Evolutionary conservation across 2,329 filamentous ascomycete genomes (phyloP).

Genomic region (Westerdykella aurantiaca): DNA sequence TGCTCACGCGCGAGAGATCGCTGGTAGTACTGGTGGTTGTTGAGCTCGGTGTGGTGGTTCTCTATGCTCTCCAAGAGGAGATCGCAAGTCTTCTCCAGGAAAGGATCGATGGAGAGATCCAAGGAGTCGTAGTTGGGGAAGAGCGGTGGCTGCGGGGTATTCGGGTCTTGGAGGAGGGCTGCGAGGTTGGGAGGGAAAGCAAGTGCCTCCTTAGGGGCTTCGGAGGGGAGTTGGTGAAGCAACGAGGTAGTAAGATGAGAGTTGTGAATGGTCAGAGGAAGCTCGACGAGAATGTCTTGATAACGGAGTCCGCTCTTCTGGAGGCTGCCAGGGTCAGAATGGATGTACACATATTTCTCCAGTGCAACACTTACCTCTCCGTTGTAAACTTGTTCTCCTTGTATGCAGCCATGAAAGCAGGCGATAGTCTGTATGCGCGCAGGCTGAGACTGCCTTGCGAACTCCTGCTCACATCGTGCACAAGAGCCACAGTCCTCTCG

Average conservation of each 20-base stretch:
- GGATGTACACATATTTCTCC: background rate
- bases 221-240: conserved; percentile 80
- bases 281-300: conserved; percentile 87
- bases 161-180: conserved; percentile 63
- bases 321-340: conserved; percentile 54
- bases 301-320: conserved; percentile 92
- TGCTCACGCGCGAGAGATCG: conserved; percentile 90
- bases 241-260: conserved; percentile 93
- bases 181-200: conserved; percentile 72
- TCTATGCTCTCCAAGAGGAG: conserved; percentile 95
- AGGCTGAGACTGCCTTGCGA: conserved; percentile 86
- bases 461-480: conserved; percentile 93
- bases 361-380: conserved; percentile 64
- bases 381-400: conserved; percentile 98
- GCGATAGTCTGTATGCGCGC: conserved; percentile 85
- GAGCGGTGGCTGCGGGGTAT: conserved; percentile 58
- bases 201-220: conserved; percentile 60
- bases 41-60: conserved; percentile 95
- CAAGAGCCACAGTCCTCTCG: conserved; percentile 77
- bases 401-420: conserved; percentile 79
- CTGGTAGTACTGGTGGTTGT: conserved; percentile 99
- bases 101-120: conserved; percentile 91
- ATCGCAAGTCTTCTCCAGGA: conserved; percentile 97
- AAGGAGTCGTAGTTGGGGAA: conserved; percentile 85
- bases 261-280: conserved; percentile 89